Conservation (phyloP, 2,329 filamentous ascomycete species). For the Uncinocarpus reesii region DNA sequence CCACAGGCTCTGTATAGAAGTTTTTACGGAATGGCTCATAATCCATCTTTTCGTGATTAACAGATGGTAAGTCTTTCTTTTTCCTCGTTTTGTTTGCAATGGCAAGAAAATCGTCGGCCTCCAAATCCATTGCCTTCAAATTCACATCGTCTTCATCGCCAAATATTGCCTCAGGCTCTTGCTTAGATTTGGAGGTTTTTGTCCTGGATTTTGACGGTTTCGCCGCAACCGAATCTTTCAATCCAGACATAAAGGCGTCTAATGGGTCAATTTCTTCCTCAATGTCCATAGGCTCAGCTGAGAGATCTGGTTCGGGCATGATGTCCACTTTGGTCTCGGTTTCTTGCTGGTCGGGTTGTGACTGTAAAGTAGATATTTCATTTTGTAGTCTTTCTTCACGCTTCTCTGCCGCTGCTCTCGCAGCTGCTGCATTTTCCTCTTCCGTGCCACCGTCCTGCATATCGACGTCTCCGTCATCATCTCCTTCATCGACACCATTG, state of each 20-base stretch:
- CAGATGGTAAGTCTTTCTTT: constrained; percentile 85
- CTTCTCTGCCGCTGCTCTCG: constrained; percentile 73
- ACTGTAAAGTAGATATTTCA: constrained; percentile 10
- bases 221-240: constrained; percentile 43
- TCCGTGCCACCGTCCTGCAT: constrained; percentile 71
- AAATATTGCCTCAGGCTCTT: constrained; percentile 76
- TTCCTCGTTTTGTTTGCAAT: constrained; percentile 59
- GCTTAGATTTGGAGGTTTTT: constrained; percentile 36
- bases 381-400: constrained; percentile 57
- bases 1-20: constrained; percentile 85
- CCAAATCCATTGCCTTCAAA: constrained; percentile 51
- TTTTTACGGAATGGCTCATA: constrained; percentile 82
- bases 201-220: constrained; percentile 25
- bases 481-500: constrained; percentile 42
- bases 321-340: not conserved
- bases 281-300: constrained; percentile 18
- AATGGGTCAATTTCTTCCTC: constrained; percentile 68
- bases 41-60: constrained; percentile 78
- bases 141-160: constrained; percentile 68
- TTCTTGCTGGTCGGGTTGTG: not conserved
- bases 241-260: constrained; percentile 84
- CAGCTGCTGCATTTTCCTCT: constrained; percentile 77
- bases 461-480: constrained; percentile 56
- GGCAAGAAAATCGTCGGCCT: constrained; percentile 55
- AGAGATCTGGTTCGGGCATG: not conserved